Conservation (phyloP, 768 basidiomycete genomes). For the Boletellus ananas region DNA sequence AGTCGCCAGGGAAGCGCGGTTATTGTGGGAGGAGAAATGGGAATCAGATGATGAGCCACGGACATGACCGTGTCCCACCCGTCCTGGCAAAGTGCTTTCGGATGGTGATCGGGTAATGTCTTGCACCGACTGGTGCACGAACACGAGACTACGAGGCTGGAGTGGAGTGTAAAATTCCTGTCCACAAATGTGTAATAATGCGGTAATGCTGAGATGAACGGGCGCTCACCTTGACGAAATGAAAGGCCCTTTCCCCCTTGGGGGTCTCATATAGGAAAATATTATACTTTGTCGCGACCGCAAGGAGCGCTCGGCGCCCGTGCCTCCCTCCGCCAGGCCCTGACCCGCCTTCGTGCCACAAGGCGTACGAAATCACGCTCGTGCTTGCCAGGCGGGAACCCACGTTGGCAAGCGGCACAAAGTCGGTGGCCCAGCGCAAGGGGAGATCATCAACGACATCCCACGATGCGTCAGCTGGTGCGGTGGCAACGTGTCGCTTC, state of each 20-base stretch:
- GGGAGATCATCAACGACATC: conserved; percentile 73
- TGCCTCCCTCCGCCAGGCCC: conserved; percentile 41
- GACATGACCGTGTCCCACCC: conserved; percentile 33
- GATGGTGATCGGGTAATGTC: conserved; percentile 45
- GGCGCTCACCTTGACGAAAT: conserved; percentile 62
- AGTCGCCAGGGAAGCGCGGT: conserved; percentile 26
- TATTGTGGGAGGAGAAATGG: conserved; percentile 27
- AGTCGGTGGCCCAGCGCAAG: conserved; percentile 84
- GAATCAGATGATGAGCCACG: conserved; percentile 42
- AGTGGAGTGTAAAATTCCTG: conserved; percentile 85
- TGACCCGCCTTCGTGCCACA: conserved; percentile 59
- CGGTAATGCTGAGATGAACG: conserved; percentile 18
- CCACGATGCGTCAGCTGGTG: conserved; percentile 55
- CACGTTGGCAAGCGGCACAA: conserved; percentile 66
- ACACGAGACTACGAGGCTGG: conserved; percentile 59
- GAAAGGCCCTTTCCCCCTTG: conserved; percentile 76
- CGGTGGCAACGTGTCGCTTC: conserved; percentile 23
- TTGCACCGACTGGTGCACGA: conserved; percentile 65
- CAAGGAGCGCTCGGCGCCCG: conserved; percentile 54
- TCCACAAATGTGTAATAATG: not conserved
- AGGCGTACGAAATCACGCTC: conserved; percentile 61
- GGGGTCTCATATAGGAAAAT: conserved; percentile 80
- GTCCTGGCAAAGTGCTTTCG: conserved; percentile 34
- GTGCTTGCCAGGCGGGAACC: conserved; percentile 59
- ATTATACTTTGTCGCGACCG: conserved; percentile 69